These are phyloP conservation scores for Endoconidiophora polonica DNA, from an alignment of 2,329 filamentous ascomycete species.

Conservation along the genomic window DNA sequence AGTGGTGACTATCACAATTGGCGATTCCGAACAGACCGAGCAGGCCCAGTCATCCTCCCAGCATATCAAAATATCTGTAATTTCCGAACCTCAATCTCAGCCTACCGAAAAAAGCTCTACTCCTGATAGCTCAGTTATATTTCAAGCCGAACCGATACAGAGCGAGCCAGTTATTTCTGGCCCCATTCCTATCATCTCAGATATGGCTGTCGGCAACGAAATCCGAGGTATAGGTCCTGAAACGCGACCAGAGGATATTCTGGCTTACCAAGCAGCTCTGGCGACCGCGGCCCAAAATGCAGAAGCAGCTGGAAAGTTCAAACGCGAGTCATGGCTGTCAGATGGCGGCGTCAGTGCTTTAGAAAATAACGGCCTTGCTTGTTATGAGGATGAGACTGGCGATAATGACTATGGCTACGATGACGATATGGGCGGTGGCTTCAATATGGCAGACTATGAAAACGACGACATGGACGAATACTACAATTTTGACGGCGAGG, in stretches of 20 bases:
- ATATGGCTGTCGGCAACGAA: conserved; percentile 1
- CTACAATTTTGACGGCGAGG: conserved; percentile 53
- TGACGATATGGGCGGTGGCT: conserved; percentile 26
- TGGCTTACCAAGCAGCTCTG: conserved; percentile 68
- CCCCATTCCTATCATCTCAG: conserved; percentile 8
- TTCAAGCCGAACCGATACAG: background rate
- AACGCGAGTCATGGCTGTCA: conserved; percentile 36
- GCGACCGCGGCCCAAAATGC: conserved; percentile 68
- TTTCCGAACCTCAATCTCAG: background rate
- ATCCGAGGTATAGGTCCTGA: conserved; percentile 11
- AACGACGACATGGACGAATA: conserved; percentile 35
- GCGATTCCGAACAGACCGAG: conserved; percentile 8
- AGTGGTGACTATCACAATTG: background rate
- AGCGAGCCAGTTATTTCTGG: background rate
- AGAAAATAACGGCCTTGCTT: conserved; percentile 8
- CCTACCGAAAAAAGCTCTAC: background rate
- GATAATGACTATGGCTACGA: conserved; percentile 29
- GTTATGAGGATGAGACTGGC: conserved; percentile 8
- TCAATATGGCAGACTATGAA: conserved; percentile 28
- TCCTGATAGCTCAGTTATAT: background rate
- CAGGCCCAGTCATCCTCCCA: background rate
- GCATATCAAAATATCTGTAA: background rate
- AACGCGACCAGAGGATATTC: conserved; percentile 21
- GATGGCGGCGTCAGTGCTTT: conserved; percentile 6
- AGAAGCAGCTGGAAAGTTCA: conserved; percentile 58